Evolutionary conservation across 768 basidiomycete species (phyloP).

Genomic region (Tulasnella sp.): DNA sequence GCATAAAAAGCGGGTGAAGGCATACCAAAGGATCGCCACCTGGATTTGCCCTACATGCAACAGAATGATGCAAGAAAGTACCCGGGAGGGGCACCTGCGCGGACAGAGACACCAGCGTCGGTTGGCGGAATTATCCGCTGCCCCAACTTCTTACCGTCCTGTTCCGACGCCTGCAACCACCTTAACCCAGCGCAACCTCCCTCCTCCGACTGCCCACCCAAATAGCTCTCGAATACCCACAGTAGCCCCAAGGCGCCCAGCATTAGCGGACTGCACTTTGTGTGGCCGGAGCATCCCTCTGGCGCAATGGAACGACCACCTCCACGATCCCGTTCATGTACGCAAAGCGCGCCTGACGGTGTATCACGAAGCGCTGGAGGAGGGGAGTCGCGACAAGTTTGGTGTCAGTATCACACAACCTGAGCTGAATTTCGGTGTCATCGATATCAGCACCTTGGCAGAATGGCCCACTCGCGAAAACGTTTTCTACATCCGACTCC

Average conservation of each 20-base stretch:
- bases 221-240: neutral
- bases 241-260: neutral
- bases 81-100: neutral
- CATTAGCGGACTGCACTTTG: neutral
- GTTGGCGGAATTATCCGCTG: neutral
- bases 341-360: neutral
- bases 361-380: neutral
- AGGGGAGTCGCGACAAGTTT: constrained; percentile 16
- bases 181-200: neutral
- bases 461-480: neutral
- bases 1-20: neutral
- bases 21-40: neutral
- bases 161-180: neutral
- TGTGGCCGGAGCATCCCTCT: neutral
- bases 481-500: neutral
- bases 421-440: constrained; percentile 12
- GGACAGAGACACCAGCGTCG: neutral
- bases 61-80: neutral
- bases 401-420: constrained; percentile 2
- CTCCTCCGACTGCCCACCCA: neutral
- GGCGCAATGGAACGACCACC: neutral
- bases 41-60: neutral
- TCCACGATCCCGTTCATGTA: neutral
- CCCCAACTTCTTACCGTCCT: neutral
- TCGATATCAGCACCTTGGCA: neutral